Conservation (phyloP, 345 rosid genomes). For the Euclidium syriacum region DNA sequence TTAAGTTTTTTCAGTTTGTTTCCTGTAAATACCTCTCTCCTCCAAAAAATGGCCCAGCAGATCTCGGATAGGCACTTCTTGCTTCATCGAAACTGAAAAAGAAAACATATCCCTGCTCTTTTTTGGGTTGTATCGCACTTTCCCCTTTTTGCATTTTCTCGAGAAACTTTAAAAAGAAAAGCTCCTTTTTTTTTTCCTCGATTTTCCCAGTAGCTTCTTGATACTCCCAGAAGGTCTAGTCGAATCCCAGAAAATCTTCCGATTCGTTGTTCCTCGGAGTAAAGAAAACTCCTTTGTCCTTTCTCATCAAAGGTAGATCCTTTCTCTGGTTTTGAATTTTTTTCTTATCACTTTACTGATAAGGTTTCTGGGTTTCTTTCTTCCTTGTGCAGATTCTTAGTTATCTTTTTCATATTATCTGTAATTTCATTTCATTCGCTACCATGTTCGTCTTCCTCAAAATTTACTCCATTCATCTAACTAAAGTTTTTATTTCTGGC, state of each 20-base stretch:
- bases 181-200: slow-evolving; percentile 4
- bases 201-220: slow-evolving; percentile 3
- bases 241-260: slow-evolving; percentile 6
- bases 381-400: not conserved
- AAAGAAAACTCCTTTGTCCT: not conserved
- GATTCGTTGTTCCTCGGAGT: not conserved
- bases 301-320: slow-evolving; percentile 10
- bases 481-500: not conserved
- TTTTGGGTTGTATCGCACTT: slow-evolving; percentile 18
- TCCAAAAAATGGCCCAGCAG: slow-evolving; percentile 43
- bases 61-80: slow-evolving; percentile 40
- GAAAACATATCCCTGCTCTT: slow-evolving; percentile 14
- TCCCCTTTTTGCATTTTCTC: slow-evolving; percentile 19
- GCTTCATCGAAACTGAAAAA: slow-evolving; percentile 21
- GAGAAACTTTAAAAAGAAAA: slow-evolving; percentile 18
- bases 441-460: not conserved
- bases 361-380: slow-evolving; percentile 14
- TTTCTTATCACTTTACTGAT: slow-evolving; percentile 6
- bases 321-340: not conserved
- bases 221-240: slow-evolving; percentile 1
- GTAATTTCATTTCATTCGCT: not conserved
- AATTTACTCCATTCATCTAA: too few relatives aligned
- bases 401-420: not conserved
- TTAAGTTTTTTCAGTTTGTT: slow-evolving; percentile 5
- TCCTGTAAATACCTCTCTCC: slow-evolving; percentile 28